Evolutionary conservation across 23 red algal species (phyloP), one percentile per base, ranked within the genome.

Genomic region (Gracilaria domingensis): DNA sequence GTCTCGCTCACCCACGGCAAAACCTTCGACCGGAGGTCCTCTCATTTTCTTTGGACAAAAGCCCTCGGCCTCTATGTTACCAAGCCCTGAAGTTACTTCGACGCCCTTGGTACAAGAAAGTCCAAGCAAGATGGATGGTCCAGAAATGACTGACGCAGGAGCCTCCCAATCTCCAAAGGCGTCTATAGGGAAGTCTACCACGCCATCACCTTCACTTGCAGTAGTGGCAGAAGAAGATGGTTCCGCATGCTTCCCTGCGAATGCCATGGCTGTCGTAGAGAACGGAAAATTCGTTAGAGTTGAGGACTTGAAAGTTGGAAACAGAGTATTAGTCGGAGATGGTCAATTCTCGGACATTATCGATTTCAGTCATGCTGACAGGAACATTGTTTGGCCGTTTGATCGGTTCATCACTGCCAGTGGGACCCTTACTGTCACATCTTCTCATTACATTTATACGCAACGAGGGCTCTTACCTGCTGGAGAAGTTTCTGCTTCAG

Each of bases 281-380:
- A 75, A 57, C 47, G 87, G 87, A 51, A 54, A 79, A 12, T 24
- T 35, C 4, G 36, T 90, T 8, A n/a, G 73, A 49, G 77, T 90
- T 49, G 73, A 80, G 25, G 71, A 79, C 42, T 57, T 90, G 33
- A 11, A 39, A 5, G 57, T 71, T 61, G 87, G 87, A 0, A 56
- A 81, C 49, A 45, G 28, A 17, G 87, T 90, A n/a, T 18, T 53
- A n/a, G 87, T 90, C 25, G 87, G 57, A 16, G 45, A 90, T 45
- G 57, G 57, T 45, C 30, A 66, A 38, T 80, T 49, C 50, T 90
- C 87, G 70, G 53, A 16, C 2, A 40, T 90, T 18, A 55, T 90
- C 53, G 87, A 74, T 76, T 90, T 90, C 76, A 90, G 65, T 23
- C 87, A 90, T 90, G 34, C 74, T n/a, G 58, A 81, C 33, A 18